Evolutionary conservation across 441 rosid species (phyloP), one percentile per base, ranked within the genome.

Genomic region (Gossypium trilobum): DNA sequence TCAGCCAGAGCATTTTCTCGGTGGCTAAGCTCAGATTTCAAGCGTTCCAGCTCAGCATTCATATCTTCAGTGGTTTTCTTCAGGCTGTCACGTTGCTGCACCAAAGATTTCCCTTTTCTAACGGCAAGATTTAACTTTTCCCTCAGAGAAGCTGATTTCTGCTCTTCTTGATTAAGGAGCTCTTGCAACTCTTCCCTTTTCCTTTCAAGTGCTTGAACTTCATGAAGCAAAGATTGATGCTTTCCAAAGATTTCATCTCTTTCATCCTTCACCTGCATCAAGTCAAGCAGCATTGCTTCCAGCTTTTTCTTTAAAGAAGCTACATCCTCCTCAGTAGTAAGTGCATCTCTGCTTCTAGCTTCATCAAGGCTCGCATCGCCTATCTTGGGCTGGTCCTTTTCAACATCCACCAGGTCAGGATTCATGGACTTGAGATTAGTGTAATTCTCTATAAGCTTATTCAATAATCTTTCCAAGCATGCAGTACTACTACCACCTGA

Each of bases 81-180:
- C 83, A 93, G 82, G 77, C 83, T 77, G 83, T 96, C 98, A 74
- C 95, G 91, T 62, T 84, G 90, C 78, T 93, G 98, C 84, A 96
- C 96, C 87, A 96, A 84, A 20, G 88, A 88, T 82, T 96, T 96
- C 72, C 99, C 98, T 89, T 96, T 96, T 79, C 97, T 85, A 78
- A 96, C 98, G 56, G 98, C 99, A 79, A 92, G 87, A 75, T 87
- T 91, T 83, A 96, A 73, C 82, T 94, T 96, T 84, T 96, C 99
- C 78, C 96, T 88, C 2, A 79, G 75, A 71, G 97, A 87, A 75
- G 86, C 82, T 63, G 93, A 87, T 82, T 87, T 96, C 85, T 88
- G 97, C 85, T 92, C 96, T 86, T 93, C 99, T 83, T 86, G 95
- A 71, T 73, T 74, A 67, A 89, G 93, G 36, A 80, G 80, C 75